Base-by-base conservation (phyloP, 169 alveolate species). In the Babesia ovis region DNA sequence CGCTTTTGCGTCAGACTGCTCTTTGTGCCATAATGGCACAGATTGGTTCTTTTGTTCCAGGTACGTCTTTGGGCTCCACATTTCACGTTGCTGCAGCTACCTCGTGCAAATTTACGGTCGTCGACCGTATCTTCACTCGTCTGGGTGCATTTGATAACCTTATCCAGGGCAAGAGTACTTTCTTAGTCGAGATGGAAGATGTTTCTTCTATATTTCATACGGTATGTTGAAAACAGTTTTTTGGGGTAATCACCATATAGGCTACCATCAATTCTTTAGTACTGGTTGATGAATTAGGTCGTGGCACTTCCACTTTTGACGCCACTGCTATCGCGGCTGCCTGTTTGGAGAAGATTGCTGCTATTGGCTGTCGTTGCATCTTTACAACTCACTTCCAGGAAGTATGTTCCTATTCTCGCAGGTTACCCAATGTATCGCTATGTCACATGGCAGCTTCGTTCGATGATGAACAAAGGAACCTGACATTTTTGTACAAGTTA, bases 261-360 rank as follows among this genome's bases (percentile, higher is more conserved):
- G 91, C 88, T 32, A 81, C 98, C 0, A 51, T 72, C 23, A 88
- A 94, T 68, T 97, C 99, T 9, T 86, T 97, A 46, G 98, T 98
- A 11, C 88, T 98, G 35, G 91, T 97, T 73, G 99, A 98, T 83
- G 99, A 97, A 82, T 91, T 97, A 58, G 99, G 99, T 0, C 90
- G 99, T 74, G 99, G 99, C 32, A 98, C 99, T 0, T 93, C 98
- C 2, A 98, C 99, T 20, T 95, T 91, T 79, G 99, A 98, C 84
- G 99, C 99, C 8, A 95, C 98, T 20, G 98, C 99, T 18, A 95
- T 98, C 12, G 99, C 99, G 3, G 87, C 93, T 39, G 95, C 99
- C 9, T 92, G 97, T 22, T 84, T 97, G 35, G 95, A 91, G 50
- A 91, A 94, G 77, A 75, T 97, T 42, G 88, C 94, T 4, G 80